Conservation (phyloP, 768 basidiomycete species). For the Leccinellum rugosiceps region DNA sequence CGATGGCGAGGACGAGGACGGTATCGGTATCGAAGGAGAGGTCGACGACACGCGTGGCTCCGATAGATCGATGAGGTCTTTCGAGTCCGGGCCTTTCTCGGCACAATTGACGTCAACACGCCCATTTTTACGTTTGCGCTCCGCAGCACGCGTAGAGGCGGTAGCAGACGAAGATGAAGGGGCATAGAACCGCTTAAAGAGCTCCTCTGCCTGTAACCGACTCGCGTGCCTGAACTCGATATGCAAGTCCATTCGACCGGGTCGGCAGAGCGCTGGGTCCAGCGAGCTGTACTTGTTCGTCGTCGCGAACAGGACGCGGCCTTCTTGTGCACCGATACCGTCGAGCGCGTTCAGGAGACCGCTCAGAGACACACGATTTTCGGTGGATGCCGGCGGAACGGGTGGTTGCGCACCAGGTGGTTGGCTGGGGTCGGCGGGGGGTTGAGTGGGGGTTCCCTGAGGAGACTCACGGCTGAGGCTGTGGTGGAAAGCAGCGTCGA, state of each 20-base stretch:
- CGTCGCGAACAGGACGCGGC: conserved; percentile 77
- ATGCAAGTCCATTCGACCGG: conserved; percentile 79
- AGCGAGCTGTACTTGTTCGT: conserved; percentile 71
- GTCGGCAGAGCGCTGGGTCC: conserved; percentile 71
- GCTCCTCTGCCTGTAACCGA: conserved; percentile 58
- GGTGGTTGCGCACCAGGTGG: conserved; percentile 13
- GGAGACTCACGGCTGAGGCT: conserved; percentile 35
- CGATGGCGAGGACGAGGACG: background rate
- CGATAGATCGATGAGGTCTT: conserved; percentile 20
- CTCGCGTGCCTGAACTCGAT: conserved; percentile 76
- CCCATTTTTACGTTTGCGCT: background rate
- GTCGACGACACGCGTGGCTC: background rate
- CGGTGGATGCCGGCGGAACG: conserved; percentile 9
- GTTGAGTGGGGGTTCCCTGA: background rate
- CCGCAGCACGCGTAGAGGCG: background rate
- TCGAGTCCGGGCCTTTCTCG: background rate
- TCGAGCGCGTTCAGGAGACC: conserved; percentile 80
- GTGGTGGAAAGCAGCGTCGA: conserved; percentile 70
- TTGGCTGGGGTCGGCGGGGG: background rate
- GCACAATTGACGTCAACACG: background rate
- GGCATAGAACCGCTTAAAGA: conserved; percentile 69
- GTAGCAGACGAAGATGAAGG: conserved; percentile 26
- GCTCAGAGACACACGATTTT: conserved; percentile 55
- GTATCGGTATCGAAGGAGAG: background rate
- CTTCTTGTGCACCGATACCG: conserved; percentile 76